Evolutionary conservation across 345 rosid genomes (phyloP).

Genomic region (Rhodamnia argentea): DNA sequence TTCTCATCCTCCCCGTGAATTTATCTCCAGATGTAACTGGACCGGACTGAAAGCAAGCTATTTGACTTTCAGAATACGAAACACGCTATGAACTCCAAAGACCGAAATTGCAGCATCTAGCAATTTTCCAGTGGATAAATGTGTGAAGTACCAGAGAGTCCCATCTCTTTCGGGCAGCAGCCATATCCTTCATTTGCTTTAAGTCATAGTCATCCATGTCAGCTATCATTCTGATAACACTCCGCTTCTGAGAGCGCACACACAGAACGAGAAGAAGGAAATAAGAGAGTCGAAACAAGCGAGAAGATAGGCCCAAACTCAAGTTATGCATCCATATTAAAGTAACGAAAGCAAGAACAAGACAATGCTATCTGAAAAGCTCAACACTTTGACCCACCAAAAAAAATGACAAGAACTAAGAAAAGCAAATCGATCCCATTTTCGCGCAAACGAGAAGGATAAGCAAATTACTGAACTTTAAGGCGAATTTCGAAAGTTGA

Average conservation of each 20-base stretch:
- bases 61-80: background rate
- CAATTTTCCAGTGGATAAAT: background rate
- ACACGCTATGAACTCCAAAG: background rate
- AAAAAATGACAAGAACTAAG: background rate
- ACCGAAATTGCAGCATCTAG: background rate
- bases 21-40: background rate
- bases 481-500: background rate
- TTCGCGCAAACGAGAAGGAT: background rate
- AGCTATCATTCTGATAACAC: slow-evolving; percentile 47
- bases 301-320: background rate
- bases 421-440: background rate
- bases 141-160: slow-evolving; percentile 54
- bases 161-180: slow-evolving; percentile 95
- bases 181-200: slow-evolving; percentile 88
- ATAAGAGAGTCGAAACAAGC: background rate
- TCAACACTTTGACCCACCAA: background rate
- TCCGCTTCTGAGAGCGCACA: slow-evolving; percentile 17
- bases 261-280: background rate
- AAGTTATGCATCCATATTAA: background rate
- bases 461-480: background rate
- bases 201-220: slow-evolving; percentile 60
- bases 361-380: background rate
- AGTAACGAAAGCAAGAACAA: background rate
- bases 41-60: background rate
- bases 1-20: background rate